phyloP scores from a whole-genome alignment of 257 asterid species.

The Solanum appendiculatum region DNA sequence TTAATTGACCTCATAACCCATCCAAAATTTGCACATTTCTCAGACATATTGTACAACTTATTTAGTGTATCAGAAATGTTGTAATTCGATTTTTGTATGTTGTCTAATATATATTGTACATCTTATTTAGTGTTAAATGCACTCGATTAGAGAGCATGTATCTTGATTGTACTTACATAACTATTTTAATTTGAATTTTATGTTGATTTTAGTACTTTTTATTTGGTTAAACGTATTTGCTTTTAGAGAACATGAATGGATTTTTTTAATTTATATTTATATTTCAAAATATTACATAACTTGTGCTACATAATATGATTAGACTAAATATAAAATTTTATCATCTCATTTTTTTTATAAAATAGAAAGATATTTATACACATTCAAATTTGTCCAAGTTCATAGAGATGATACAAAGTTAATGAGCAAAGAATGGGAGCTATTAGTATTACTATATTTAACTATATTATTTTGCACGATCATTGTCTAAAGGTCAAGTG shows the following conservation, averaged over 20 bases:
- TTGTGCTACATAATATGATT: not conserved
- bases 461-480: not conserved
- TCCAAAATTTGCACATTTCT: conserved; percentile 35
- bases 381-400: not conserved
- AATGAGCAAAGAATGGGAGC: not conserved
- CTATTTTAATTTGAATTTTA: not conserved
- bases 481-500: not conserved
- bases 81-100: too few relatives aligned
- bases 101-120: not conserved
- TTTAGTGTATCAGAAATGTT: not conserved
- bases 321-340: not conserved
- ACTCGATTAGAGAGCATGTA: not conserved
- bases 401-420: not conserved
- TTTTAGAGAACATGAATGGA: not conserved
- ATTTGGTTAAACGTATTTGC: not conserved
- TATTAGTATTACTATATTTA: too few relatives aligned
- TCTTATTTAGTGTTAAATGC: not conserved
- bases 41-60: conserved; percentile 39
- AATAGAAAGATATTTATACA: not conserved
- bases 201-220: not conserved
- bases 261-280: not conserved
- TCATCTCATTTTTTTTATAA: not conserved
- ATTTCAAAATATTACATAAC: not conserved
- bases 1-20: conserved; percentile 49
- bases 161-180: not conserved